Evolutionary conservation across 192 early-diverging fungal species (phyloP).

Genomic region (Backusella luteola): DNA sequence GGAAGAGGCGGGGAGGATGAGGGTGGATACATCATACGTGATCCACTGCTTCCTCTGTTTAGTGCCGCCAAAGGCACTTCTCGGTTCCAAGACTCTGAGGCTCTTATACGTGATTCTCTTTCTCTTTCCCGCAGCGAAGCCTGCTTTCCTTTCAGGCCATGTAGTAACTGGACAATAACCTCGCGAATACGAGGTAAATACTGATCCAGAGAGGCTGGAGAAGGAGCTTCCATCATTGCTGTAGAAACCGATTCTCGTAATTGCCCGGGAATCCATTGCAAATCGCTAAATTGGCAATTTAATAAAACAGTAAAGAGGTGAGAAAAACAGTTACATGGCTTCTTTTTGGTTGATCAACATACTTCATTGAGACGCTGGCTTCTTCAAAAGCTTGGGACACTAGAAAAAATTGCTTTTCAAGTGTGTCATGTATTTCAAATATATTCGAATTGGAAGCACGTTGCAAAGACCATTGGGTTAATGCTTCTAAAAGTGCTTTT

Average conservation of each 20-base stretch:
- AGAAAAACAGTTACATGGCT: background rate
- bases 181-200: conserved; percentile 39
- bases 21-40: conserved; percentile 1
- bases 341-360: background rate
- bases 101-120: background rate
- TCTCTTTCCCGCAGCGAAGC: conserved; percentile 18
- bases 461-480: conserved; percentile 31
- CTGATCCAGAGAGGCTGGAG: conserved; percentile 27
- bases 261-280: conserved; percentile 22
- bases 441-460: conserved; percentile 17
- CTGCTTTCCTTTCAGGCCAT: conserved; percentile 38
- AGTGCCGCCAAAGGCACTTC: conserved; percentile 5
- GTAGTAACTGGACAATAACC: conserved; percentile 37
- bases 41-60: background rate
- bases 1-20: conserved; percentile 11
- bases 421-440: conserved; percentile 28
- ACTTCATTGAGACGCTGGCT: conserved; percentile 28
- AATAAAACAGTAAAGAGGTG: background rate
- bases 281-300: conserved; percentile 7
- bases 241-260: conserved; percentile 21
- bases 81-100: conserved; percentile 3
- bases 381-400: conserved; percentile 32
- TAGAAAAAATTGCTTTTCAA: conserved; percentile 29
- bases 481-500: conserved; percentile 27
- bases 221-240: conserved; percentile 25